These are phyloP conservation scores for Clarireedia monteithiana DNA, from an alignment of 2,329 filamentous ascomycete species.

Conservation along the genomic window DNA sequence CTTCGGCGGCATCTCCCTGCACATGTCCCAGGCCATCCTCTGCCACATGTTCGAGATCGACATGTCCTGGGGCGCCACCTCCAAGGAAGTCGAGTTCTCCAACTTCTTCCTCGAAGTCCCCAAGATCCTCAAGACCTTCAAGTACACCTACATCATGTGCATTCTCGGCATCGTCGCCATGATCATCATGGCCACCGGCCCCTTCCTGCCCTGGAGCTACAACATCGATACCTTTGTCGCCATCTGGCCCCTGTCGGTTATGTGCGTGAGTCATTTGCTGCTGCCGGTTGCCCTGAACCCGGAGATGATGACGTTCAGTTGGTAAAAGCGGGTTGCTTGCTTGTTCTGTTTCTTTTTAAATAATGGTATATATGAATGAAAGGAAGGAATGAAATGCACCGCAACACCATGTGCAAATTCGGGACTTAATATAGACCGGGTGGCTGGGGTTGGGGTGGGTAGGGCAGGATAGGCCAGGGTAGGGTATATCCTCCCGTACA, in stretches of 20 bases:
- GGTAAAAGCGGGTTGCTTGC: not conserved
- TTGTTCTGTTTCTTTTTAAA: not conserved
- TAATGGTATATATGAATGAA: not conserved
- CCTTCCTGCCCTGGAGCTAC: slow-evolving; percentile 6
- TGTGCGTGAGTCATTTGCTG: slow-evolving; percentile 6
- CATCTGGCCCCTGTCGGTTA: slow-evolving; percentile 2
- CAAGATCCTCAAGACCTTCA: slow-evolving; percentile 7
- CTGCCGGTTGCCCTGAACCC: slow-evolving; percentile 5
- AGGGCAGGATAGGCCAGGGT: not conserved
- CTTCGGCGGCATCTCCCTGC: slow-evolving; percentile 72
- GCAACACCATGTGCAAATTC: not conserved
- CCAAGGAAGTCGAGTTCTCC: slow-evolving; percentile 60
- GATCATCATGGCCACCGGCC: slow-evolving; percentile 1
- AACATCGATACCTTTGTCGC: slow-evolving; percentile 4
- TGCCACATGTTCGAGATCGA: slow-evolving; percentile 77
- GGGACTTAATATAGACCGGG: not conserved
- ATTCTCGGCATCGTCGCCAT: not conserved
- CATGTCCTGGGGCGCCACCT: slow-evolving; percentile 77
- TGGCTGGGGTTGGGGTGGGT: not conserved
- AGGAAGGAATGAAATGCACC: not conserved
- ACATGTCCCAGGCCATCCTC: slow-evolving; percentile 69
- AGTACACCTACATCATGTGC: slow-evolving; percentile 7
- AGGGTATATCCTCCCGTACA: too few species aligned
- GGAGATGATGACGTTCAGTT: slow-evolving; percentile 10
- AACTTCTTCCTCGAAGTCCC: slow-evolving; percentile 10